phyloP scores from a whole-genome alignment of 495 filamentous ascomycete species.

The Penicillium steckii region DNA sequence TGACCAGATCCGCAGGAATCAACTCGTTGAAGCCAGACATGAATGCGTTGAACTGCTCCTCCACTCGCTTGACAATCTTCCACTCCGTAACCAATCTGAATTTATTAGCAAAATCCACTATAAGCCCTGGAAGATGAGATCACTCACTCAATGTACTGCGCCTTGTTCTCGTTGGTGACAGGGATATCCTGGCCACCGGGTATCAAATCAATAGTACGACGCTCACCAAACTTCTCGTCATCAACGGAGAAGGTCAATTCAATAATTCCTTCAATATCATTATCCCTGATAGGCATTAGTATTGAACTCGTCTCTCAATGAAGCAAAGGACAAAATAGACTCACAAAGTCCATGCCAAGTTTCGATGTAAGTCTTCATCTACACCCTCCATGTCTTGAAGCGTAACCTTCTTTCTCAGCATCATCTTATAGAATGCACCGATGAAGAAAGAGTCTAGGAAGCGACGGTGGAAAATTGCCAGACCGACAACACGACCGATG shows the following conservation, averaged over 20 bases:
- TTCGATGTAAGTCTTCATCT: conserved; percentile 94
- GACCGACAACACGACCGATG: conserved; percentile 94
- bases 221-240: conserved; percentile 95
- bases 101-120: background rate
- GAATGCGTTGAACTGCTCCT: conserved; percentile 98
- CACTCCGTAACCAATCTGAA: conserved; percentile 88
- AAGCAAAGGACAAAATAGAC: conserved; percentile 28
- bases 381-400: conserved; percentile 99
- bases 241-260: conserved; percentile 95
- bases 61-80: conserved; percentile 97
- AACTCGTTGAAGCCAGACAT: conserved; percentile 96
- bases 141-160: conserved; percentile 86
- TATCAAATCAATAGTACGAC: conserved; percentile 88
- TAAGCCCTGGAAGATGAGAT: background rate
- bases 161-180: conserved; percentile 96
- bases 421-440: conserved; percentile 99
- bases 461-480: conserved; percentile 97
- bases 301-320: background rate
- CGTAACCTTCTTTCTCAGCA: conserved; percentile 87
- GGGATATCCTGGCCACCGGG: conserved; percentile 86
- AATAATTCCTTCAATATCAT: conserved; percentile 89
- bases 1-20: conserved; percentile 93
- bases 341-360: conserved; percentile 92
- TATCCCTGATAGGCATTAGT: conserved; percentile 59
- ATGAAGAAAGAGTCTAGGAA: conserved; percentile 99